Base-by-base conservation (phyloP, 116 monocot species). In the Dioscorea cayenensis region DNA sequence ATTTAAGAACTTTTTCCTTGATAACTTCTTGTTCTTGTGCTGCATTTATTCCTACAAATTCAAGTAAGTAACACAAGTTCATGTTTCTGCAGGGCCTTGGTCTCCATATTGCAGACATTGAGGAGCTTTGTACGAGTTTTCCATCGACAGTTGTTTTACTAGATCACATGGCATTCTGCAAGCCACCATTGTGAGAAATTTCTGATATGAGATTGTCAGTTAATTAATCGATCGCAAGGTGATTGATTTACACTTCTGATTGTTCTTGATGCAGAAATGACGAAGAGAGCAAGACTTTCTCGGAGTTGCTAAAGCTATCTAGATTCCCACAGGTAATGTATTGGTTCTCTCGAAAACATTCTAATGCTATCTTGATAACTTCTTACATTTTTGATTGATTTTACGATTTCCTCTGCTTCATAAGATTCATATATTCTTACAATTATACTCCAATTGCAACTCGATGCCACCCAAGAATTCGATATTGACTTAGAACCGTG, bases 111-210 rank as follows among this genome's bases (percentile, higher is more conserved):
- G 66, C 75, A 48, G 94, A 94, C 60, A 91, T 94, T 66, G 81
- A 84, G 73, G 88, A 91, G 79, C 74, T 94, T 13, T 94, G 91
- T 67, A 64, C 79, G n/a, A 75, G 66, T 51, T 94, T 77, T 60
- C 91, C 91, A 61, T 82, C 85, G 22, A 94, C 94, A 58, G 66
- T 75, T 80, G 91, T 94, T 28, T 38, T 94, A 58, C 79, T 91
- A 75, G 94, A 94, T 77, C 94, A 91, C 65, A 68, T 94, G 86
- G 87, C 55, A 49, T 94, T 94, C 76, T 88, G 88, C 84, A 94
- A 84, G 75, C 88, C 91, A 71, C 84, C 88, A 66, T 7, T 51
- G 91, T 91, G 49, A 86, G 80, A 43, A 28, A 48, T 36, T 49
- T 25, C 19, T 49, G 43, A 52, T 51, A n/a, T 36, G n/a, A 49